Base-by-base conservation (phyloP, 2,329 filamentous ascomycete species). In the Diplodia corticola region DNA sequence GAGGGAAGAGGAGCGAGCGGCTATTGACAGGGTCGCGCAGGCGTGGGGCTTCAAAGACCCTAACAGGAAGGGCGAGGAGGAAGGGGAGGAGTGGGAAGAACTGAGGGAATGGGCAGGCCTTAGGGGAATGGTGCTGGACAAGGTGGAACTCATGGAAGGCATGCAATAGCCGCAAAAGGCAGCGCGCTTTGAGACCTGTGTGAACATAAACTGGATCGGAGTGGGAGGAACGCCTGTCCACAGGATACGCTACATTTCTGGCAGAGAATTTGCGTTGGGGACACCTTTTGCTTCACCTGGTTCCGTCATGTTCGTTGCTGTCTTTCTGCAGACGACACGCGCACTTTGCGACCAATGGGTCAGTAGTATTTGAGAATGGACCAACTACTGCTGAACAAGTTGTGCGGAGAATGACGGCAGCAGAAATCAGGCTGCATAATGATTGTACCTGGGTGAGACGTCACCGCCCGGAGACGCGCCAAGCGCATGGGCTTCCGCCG, bases 1-100 rank as follows among this genome's bases (percentile, higher is more conserved):
- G 64, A 85, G 92, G 37, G 95, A 98, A 76, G 93, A 97, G 69
- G 93, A 99, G 82, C 85, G 95, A 26, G 91, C 89, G 3, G 92
- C 93, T 0, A 82, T 97, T 69, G 95, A 99, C 80, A 88, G 86
- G 73, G 87, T 99, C 66, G 93, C 93, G 0, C 87, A 89, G 70
- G 90, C 92, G 0, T 99, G 95, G 92, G 95, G 95, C 0, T 99
- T 97, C 79, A 89, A 90, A 72, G 91, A 97, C 75, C 79, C 83
- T 30, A 89, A 86, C 81, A 88, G 89, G 75, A 86, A 91, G 74
- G 95, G 95, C 1, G 93, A 97, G 75, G 95, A 99, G 79, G 91
- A 93, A 70, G 94, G 95, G 0, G 85, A 88, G 63, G 94, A 97
- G 69, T 99, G 95, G 92, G 90, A 96, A 72, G 86, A 85, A 35